Base-by-base conservation (phyloP, 2,329 filamentous ascomycete species). In the Fusarium irregulare region DNA sequence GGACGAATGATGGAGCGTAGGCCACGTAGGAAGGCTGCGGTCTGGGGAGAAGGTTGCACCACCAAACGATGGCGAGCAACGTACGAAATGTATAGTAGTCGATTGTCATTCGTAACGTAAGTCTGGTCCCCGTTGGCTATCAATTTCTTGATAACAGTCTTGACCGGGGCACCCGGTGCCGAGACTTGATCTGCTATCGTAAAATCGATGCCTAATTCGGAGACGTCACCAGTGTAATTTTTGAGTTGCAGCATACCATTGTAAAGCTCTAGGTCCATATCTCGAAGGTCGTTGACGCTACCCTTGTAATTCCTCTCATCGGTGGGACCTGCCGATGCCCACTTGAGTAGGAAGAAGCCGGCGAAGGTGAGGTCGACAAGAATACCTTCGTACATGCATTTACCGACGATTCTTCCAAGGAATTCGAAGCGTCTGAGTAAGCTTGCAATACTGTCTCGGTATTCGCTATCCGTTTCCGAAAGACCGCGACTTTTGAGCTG, bases 331-430 rank as follows among this genome's bases (percentile, higher is more conserved):
- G 91, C 90, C 56, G 95, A 86, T 4, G 94, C 89, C 96, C 96
- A 99, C 78, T 98, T 98, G 64, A 97, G 87, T 9, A 99, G 87
- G 81, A 99, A 99, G 83, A 99, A 99, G 1, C 93, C 91, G 2
- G 95, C 94, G 83, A 99, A 99, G 53, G 89, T 89, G 64, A 98
- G 91, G 79, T 99, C 94, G 48, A 98, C 91, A 5, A 99, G 86
- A 46, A 99, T 98, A 1, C 94, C 94, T 81, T 99, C 96, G 77
- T 99, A 99, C 76, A 99, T 85, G 80, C 96, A 99, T 78, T 99
- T 99, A 13, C 96, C 96, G 27, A 99, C 91, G 28, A 99, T 88
- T 6, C 96, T 91, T 2, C 96, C 96, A 0, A 98, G 84, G 72
- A 99, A 99, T 76, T 98, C 94, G 76, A 93, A 98, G 16, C 90